Evolutionary conservation across 1,284 basidiomycete genomes (phyloP).

Genomic region (Takashimella koratensis): DNA sequence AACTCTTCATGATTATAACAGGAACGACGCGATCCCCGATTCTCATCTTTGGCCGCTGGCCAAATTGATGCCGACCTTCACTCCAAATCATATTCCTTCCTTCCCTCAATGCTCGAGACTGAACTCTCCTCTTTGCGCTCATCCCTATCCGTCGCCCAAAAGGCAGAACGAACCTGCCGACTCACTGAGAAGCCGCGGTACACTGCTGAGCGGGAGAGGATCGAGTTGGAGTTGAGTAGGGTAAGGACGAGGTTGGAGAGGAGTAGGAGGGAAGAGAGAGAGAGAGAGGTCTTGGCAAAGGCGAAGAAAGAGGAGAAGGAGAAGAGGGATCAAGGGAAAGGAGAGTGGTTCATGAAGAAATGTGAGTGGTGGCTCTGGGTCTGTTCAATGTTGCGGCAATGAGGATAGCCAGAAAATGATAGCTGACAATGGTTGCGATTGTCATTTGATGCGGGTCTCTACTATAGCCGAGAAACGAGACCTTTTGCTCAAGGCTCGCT

Average conservation of each 20-base stretch:
- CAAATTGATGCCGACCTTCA: constrained; percentile 67
- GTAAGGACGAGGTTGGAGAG: constrained; percentile 74
- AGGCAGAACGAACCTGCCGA: constrained; percentile 64
- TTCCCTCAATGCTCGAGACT: constrained; percentile 62
- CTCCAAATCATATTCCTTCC: constrained; percentile 71
- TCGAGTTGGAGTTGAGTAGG: constrained; percentile 75
- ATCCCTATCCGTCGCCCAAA: constrained; percentile 65
- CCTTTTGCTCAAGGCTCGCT: constrained; percentile 66
- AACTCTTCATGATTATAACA: too few relatives aligned
- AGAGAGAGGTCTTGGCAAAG: constrained; percentile 61
- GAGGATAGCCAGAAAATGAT: neutral
- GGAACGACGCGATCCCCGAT: constrained; percentile 84
- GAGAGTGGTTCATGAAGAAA: constrained; percentile 82
- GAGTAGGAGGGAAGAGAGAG: constrained; percentile 65
- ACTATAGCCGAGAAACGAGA: constrained; percentile 72
- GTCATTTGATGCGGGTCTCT: neutral
- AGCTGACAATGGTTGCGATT: constrained; percentile 4
- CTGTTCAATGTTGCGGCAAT: too few relatives aligned
- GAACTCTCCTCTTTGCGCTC: constrained; percentile 68
- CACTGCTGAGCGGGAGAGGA: constrained; percentile 65
- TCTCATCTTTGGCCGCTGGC: constrained; percentile 69
- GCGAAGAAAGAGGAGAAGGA: constrained; percentile 66
- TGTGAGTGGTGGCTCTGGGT: constrained; percentile 50
- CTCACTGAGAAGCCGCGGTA: constrained; percentile 61
- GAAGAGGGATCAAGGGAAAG: constrained; percentile 72